Percentiles rank a stretch among this genome's conserved stretches.
phyloP scores from a whole-genome alignment of 2,329 filamentous ascomycete genomes.

The Calonectria henricotiae region DNA sequence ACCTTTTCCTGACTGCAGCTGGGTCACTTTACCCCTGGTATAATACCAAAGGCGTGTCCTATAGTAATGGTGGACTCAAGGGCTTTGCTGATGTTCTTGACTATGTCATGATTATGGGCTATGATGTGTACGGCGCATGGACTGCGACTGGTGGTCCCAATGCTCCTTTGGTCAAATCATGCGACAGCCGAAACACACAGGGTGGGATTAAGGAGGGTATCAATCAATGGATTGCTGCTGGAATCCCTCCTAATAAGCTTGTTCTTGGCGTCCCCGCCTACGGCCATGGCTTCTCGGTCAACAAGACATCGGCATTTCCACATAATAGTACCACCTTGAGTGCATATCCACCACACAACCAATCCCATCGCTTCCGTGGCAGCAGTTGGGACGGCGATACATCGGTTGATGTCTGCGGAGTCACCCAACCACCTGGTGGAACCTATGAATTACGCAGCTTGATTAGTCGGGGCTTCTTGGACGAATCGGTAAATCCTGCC shows the following conservation, averaged over 20 bases:
- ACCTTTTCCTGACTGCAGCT: conserved; percentile 42
- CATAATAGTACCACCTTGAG: conserved; percentile 23
- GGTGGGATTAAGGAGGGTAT: conserved; percentile 38
- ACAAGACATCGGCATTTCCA: conserved; percentile 33
- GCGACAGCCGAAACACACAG: conserved; percentile 42
- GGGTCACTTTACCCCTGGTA: conserved; percentile 46
- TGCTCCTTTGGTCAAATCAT: conserved; percentile 31
- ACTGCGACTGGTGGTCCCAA: conserved; percentile 41
- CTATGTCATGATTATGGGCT: conserved; percentile 49
- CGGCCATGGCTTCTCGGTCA: conserved; percentile 46
- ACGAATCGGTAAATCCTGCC: conserved; percentile 37
- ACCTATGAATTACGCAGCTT: conserved; percentile 47
- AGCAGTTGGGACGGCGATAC: conserved; percentile 46
- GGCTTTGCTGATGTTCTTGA: conserved; percentile 45
- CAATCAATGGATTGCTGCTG: conserved; percentile 38
- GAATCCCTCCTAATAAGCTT: conserved; percentile 40
- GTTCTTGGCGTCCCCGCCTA: conserved; percentile 45
- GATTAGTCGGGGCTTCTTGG: conserved; percentile 42
- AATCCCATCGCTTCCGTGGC: conserved; percentile 44
- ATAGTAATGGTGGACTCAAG: conserved; percentile 27
- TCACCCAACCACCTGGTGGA: conserved; percentile 38
- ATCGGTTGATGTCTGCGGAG: conserved; percentile 40
- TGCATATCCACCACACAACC: conserved; percentile 44
- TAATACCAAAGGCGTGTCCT: conserved; percentile 22
- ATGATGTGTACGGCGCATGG: conserved; percentile 45